These are phyloP conservation scores for Murraya paniculata DNA, from an alignment of 345 rosid species.

Conservation along the genomic window DNA sequence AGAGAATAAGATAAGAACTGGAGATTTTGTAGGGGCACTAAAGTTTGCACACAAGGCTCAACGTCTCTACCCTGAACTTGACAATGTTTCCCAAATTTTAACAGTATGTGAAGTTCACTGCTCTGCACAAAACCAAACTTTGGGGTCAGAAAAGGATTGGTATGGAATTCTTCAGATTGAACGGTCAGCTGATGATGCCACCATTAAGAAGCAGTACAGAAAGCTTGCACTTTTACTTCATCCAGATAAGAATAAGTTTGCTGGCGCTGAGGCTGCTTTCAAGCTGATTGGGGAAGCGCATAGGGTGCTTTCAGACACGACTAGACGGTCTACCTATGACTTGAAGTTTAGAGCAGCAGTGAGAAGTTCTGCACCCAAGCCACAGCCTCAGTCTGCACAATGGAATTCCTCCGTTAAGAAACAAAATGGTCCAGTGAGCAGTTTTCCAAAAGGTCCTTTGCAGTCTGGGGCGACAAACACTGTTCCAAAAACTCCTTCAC, in stretches of 20 bases:
- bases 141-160: slow-evolving; percentile 73
- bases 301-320: slow-evolving; percentile 53
- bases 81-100: slow-evolving; percentile 60
- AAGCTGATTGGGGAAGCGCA: slow-evolving; percentile 82
- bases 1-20: slow-evolving; percentile 51
- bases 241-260: slow-evolving; percentile 84
- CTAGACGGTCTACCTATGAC: slow-evolving; percentile 52
- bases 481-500: slow-evolving; percentile 22
- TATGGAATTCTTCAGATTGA: slow-evolving; percentile 74
- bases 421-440: slow-evolving; percentile 25
- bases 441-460: slow-evolving; percentile 16
- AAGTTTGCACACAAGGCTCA: slow-evolving; percentile 62
- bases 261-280: slow-evolving; percentile 94
- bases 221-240: slow-evolving; percentile 82
- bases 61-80: slow-evolving; percentile 58
- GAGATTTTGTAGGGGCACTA: slow-evolving; percentile 57
- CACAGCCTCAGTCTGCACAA: slow-evolving; percentile 27
- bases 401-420: slow-evolving; percentile 25
- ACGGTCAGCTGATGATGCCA: slow-evolving; percentile 44
- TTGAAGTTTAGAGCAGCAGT: slow-evolving; percentile 35
- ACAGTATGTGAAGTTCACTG: slow-evolving; percentile 76
- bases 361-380: slow-evolving; percentile 26
- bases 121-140: slow-evolving; percentile 47
- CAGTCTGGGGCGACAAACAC: slow-evolving; percentile 22
- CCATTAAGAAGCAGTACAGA: slow-evolving; percentile 78